Evolutionary conservation across 2,329 filamentous ascomycete species (phyloP).

Genomic region (Kalmusia sp.): DNA sequence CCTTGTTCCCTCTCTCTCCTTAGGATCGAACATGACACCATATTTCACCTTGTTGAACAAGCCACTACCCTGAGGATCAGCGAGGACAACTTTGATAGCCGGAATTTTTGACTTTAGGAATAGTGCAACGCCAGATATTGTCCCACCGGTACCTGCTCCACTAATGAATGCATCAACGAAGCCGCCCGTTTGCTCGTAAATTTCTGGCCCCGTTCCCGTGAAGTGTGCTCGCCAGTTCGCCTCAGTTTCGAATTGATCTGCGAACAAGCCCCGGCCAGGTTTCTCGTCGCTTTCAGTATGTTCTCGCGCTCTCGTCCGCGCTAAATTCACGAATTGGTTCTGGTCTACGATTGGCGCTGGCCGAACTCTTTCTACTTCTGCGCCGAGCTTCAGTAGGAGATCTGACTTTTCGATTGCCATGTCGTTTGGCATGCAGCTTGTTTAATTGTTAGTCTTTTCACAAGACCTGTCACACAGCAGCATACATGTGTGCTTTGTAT

Average conservation of each 20-base stretch:
- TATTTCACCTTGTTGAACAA: slow-evolving; percentile 90
- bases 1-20: slow-evolving; percentile 89
- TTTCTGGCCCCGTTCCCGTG: slow-evolving; percentile 85
- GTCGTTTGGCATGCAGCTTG: slow-evolving; percentile 89
- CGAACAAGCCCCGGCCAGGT: slow-evolving; percentile 84
- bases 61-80: slow-evolving; percentile 93
- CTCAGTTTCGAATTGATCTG: slow-evolving; percentile 92
- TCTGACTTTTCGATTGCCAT: slow-evolving; percentile 88
- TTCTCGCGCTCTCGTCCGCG: slow-evolving; percentile 75
- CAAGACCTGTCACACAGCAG: slow-evolving; percentile 8
- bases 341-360: slow-evolving; percentile 94
- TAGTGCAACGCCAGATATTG: slow-evolving; percentile 83
- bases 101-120: slow-evolving; percentile 79
- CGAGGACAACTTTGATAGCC: slow-evolving; percentile 75
- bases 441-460: slow-evolving; percentile 14
- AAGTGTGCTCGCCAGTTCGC: slow-evolving; percentile 91
- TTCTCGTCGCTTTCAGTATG: slow-evolving; percentile 68
- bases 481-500: slow-evolving; percentile 86
- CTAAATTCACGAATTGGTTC: slow-evolving; percentile 93
- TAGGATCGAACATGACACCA: slow-evolving; percentile 93
- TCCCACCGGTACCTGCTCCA: slow-evolving; percentile 93
- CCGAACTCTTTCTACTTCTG: slow-evolving; percentile 87
- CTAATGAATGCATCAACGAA: slow-evolving; percentile 86
- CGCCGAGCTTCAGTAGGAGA: slow-evolving; percentile 86
- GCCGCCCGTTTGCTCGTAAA: slow-evolving; percentile 78